Percentiles rank a stretch among this genome's conserved stretches.
phyloP scores from a whole-genome alignment of 139 green algal species.

The Picochlorum sp. region DNA sequence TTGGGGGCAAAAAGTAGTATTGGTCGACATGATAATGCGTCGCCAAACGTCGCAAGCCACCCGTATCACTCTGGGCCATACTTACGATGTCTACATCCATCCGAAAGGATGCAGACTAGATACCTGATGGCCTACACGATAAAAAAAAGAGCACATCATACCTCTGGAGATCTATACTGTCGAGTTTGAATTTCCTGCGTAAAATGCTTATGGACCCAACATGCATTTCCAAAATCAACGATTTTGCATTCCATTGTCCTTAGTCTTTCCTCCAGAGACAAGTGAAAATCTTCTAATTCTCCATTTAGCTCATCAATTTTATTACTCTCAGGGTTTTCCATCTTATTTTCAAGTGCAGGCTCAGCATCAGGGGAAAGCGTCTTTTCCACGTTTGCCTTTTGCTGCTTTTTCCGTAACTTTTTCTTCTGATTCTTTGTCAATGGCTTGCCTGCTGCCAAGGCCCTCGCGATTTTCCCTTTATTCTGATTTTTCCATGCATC shows the following conservation, averaged over 20 bases:
- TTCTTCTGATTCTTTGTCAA: conserved; percentile 88
- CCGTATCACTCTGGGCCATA: conserved; percentile 27
- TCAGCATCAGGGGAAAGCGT: not conserved
- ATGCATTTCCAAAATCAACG: conserved; percentile 98
- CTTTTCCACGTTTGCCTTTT: conserved; percentile 3
- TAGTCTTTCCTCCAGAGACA: conserved; percentile 30
- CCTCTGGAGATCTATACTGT: conserved; percentile 87
- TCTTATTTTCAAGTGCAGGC: conserved; percentile 30
- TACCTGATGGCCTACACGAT: conserved; percentile 27
- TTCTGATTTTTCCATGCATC: conserved; percentile 6
- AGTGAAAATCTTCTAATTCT: conserved; percentile 6
- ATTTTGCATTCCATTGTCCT: conserved; percentile 64
- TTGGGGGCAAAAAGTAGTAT: conserved; percentile 17
- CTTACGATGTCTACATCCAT: conserved; percentile 31
- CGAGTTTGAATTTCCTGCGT: conserved; percentile 96
- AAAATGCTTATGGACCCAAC: conserved; percentile 96
- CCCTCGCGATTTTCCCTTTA: conserved; percentile 23
- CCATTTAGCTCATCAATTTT: conserved; percentile 47
- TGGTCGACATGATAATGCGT: not conserved
- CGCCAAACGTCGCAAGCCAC: conserved; percentile 28
- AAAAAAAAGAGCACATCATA: conserved; percentile 8
- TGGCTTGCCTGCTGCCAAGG: conserved; percentile 11
- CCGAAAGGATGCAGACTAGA: conserved; percentile 26
- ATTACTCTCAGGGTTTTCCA: conserved; percentile 84
- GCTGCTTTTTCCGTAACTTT: conserved; percentile 77